A percentile compares a stretch with the other conserved stretches of the same genome.
Conservation (phyloP, 2,329 filamentous ascomycete species). For the Leptodontidium sp. region DNA sequence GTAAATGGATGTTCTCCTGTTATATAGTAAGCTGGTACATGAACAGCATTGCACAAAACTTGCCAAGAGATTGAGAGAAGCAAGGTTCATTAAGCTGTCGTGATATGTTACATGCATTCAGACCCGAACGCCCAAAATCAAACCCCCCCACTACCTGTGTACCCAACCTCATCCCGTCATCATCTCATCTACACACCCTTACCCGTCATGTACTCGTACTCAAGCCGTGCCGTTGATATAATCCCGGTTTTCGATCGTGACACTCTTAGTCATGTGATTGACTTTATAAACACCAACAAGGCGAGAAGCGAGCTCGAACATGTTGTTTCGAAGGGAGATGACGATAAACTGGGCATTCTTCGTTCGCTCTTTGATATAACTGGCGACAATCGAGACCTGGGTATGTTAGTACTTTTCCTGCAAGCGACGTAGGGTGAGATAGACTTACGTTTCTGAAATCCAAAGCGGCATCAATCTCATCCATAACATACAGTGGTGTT, state of each 20-base stretch:
- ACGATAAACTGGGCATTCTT: constrained; percentile 99
- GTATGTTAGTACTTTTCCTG: constrained; percentile 23
- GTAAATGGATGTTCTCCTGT: neutral
- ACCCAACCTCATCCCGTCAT: constrained; percentile 25
- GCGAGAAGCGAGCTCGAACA: constrained; percentile 97
- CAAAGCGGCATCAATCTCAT: constrained; percentile 97
- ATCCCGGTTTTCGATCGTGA: constrained; percentile 86
- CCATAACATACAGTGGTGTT: constrained; percentile 98
- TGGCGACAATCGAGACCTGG: constrained; percentile 94
- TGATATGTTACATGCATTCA: constrained; percentile 34
- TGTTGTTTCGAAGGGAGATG: constrained; percentile 97
- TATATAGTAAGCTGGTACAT: neutral
- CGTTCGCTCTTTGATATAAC: constrained; percentile 98
- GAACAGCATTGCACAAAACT: neutral
- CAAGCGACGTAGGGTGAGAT: neutral
- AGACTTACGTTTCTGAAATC: constrained; percentile 94
- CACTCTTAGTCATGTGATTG: constrained; percentile 97
- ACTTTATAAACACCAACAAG: constrained; percentile 99
- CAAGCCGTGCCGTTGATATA: constrained; percentile 57
- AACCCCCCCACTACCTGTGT: constrained; percentile 11
- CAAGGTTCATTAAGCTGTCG: constrained; percentile 30
- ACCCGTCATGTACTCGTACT: constrained; percentile 2
- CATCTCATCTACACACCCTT: constrained; percentile 18
- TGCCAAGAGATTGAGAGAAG: neutral
- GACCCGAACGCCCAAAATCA: constrained; percentile 26